Evolutionary conservation across 1,284 basidiomycete species (phyloP).

Genomic region (Ganoderma leucocontextum): DNA sequence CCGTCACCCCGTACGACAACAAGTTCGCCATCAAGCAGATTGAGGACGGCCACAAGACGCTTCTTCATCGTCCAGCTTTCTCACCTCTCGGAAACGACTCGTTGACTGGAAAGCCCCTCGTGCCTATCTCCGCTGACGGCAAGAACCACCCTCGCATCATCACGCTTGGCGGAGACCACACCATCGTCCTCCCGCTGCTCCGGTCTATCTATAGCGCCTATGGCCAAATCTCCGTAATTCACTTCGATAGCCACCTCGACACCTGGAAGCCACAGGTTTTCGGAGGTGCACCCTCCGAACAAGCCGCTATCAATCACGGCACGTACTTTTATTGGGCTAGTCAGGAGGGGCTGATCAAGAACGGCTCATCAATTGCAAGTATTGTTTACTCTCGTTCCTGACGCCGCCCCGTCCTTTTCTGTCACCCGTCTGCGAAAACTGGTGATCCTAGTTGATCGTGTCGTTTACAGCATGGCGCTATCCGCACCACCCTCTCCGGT

Average conservation of each 20-base stretch:
- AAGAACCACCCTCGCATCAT: constrained; percentile 74
- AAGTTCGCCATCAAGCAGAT: constrained; percentile 77
- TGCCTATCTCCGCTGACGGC: constrained; percentile 64
- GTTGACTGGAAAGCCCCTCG: constrained; percentile 60
- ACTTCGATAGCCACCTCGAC: constrained; percentile 80
- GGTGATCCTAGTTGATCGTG: constrained; percentile 77
- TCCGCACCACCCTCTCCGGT: constrained; percentile 77
- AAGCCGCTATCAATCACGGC: constrained; percentile 77
- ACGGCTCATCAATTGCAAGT: constrained; percentile 87
- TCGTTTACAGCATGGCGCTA: constrained; percentile 75
- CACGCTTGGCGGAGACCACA: constrained; percentile 83
- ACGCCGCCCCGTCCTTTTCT: constrained; percentile 26
- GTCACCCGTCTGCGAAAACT: constrained; percentile 32
- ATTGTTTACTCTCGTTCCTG: constrained; percentile 43
- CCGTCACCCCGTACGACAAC: constrained; percentile 73
- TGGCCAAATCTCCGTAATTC: constrained; percentile 78
- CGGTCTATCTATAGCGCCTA: constrained; percentile 75
- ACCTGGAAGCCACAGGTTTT: constrained; percentile 81
- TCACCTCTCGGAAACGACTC: constrained; percentile 68
- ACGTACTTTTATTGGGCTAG: constrained; percentile 85
- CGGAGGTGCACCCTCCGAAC: constrained; percentile 71
- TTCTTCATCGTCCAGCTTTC: constrained; percentile 67
- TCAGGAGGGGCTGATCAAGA: constrained; percentile 76
- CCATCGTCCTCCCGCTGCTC: constrained; percentile 71
- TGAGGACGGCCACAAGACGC: constrained; percentile 68